A percentile compares a stretch with the other conserved stretches of the same genome.
Conservation (phyloP, 768 basidiomycete genomes). For the Lentinula raphanica region DNA sequence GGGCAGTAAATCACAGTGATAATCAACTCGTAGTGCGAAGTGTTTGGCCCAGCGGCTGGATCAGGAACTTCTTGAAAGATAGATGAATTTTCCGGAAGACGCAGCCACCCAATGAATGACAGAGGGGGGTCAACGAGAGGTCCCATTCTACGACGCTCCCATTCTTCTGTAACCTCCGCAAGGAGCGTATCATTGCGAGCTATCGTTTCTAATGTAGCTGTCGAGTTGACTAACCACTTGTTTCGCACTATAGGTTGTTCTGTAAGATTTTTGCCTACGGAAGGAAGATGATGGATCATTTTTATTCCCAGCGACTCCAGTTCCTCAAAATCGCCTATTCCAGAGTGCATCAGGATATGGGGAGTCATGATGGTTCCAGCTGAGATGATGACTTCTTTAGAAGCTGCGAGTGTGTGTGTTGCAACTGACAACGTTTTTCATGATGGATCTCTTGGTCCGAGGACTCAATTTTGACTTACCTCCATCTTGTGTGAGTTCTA, state of each 20-base stretch:
- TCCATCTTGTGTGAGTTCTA: slow-evolving; percentile 7
- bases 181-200: slow-evolving; percentile 18
- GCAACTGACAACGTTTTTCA: not conserved
- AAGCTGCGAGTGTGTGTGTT: slow-evolving; percentile 8
- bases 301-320: slow-evolving; percentile 20
- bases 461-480: too few species aligned
- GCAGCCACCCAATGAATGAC: slow-evolving; percentile 16
- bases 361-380: slow-evolving; percentile 24
- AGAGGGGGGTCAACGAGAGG: slow-evolving; percentile 14
- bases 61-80: slow-evolving; percentile 16
- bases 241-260: slow-evolving; percentile 24
- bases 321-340: slow-evolving; percentile 15
- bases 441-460: not conserved
- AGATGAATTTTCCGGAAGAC: slow-evolving; percentile 13
- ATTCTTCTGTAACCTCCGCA: slow-evolving; percentile 20
- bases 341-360: slow-evolving; percentile 18
- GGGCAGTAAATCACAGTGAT: slow-evolving; percentile 10
- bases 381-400: slow-evolving; percentile 20
- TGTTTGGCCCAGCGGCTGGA: slow-evolving; percentile 19
- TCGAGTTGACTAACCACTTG: slow-evolving; percentile 20
- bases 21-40: slow-evolving; percentile 18
- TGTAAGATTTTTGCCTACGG: slow-evolving; percentile 30
- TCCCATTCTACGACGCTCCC: slow-evolving; percentile 20
- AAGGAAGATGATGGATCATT: slow-evolving; percentile 25
- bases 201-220: slow-evolving; percentile 22